Percentiles rank a stretch among this genome's conserved stretches.
These are phyloP conservation scores for Heimioporus sp. DNA, from an alignment of 768 basidiomycete genomes.

Conservation along the genomic window DNA sequence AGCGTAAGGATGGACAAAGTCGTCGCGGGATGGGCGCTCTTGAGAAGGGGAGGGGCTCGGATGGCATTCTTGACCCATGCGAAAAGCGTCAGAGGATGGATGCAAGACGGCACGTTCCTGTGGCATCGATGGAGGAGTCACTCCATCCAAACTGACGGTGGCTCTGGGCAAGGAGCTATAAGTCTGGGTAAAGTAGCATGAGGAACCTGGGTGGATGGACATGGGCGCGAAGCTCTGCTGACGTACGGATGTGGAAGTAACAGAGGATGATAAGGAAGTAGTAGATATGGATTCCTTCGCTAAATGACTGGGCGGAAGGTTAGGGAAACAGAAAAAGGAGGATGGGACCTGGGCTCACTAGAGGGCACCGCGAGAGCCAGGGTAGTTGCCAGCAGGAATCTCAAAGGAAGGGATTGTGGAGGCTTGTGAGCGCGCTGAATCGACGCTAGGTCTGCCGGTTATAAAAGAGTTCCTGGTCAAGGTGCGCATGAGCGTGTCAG, in stretches of 20 bases:
- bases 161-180: conserved; percentile 6
- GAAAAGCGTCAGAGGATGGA: conserved; percentile 14
- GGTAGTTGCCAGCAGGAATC: conserved; percentile 48
- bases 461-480: conserved; percentile 44
- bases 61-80: conserved; percentile 8
- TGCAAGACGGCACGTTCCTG: not conserved
- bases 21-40: conserved; percentile 32
- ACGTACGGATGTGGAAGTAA: conserved; percentile 16
- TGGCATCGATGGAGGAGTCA: not conserved
- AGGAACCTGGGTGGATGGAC: conserved; percentile 4
- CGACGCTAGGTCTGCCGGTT: conserved; percentile 56
- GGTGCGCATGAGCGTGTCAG: conserved; percentile 42
- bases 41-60: conserved; percentile 28
- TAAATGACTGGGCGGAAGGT: conserved; percentile 42
- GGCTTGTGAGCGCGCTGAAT: conserved; percentile 54
- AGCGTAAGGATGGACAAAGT: conserved; percentile 71
- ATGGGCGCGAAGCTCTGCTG: conserved; percentile 43
- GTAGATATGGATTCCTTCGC: conserved; percentile 62
- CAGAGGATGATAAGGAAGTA: conserved; percentile 42
- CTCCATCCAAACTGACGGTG: conserved; percentile 9
- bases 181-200: conserved; percentile 6
- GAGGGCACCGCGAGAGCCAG: conserved; percentile 51
- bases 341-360: conserved; percentile 45
- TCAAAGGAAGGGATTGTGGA: conserved; percentile 60
- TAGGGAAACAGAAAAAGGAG: not conserved